Conservation (phyloP, 2,329 filamentous ascomycete genomes). For the Penicillium sp. region DNA sequence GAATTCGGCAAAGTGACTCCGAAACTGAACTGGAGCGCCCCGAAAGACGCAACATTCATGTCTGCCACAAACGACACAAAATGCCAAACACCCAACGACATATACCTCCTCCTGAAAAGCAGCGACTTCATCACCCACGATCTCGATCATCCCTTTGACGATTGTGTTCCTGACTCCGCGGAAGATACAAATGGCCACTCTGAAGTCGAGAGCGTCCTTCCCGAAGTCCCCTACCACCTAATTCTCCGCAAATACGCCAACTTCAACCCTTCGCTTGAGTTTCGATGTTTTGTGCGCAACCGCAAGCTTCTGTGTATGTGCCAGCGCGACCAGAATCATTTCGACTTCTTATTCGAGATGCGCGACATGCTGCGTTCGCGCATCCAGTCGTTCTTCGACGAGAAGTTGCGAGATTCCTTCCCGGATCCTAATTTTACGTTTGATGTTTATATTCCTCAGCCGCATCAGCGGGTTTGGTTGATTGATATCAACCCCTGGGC, state of each 20-base stretch:
- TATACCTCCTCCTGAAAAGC: constrained; percentile 91
- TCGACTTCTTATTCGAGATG: constrained; percentile 73
- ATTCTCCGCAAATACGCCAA: constrained; percentile 85
- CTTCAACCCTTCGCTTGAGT: constrained; percentile 87
- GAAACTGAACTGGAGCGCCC: constrained; percentile 96
- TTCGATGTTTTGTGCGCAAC: constrained; percentile 89
- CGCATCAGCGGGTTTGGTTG: constrained; percentile 74
- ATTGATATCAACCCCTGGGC: constrained; percentile 98
- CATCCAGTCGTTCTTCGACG: constrained; percentile 74
- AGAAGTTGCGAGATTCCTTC: constrained; percentile 71
- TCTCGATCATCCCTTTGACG: constrained; percentile 88
- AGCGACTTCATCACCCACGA: constrained; percentile 95
- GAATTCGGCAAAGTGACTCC: constrained; percentile 83
- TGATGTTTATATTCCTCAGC: constrained; percentile 82
- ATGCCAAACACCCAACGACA: constrained; percentile 81
- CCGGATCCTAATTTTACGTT: constrained; percentile 82
- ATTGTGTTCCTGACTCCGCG: constrained; percentile 50
- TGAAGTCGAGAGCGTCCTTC: constrained; percentile 15
- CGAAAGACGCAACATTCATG: constrained; percentile 95
- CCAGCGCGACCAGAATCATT: constrained; percentile 88
- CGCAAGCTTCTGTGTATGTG: constrained; percentile 76
- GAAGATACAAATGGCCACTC: constrained; percentile 7
- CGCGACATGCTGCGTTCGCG: constrained; percentile 64
- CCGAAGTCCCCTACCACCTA: constrained; percentile 69
- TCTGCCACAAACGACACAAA: constrained; percentile 83